These are phyloP conservation scores for Fusarium pilosicola DNA, from an alignment of 2,329 filamentous ascomycete genomes.

Conservation along the genomic window DNA sequence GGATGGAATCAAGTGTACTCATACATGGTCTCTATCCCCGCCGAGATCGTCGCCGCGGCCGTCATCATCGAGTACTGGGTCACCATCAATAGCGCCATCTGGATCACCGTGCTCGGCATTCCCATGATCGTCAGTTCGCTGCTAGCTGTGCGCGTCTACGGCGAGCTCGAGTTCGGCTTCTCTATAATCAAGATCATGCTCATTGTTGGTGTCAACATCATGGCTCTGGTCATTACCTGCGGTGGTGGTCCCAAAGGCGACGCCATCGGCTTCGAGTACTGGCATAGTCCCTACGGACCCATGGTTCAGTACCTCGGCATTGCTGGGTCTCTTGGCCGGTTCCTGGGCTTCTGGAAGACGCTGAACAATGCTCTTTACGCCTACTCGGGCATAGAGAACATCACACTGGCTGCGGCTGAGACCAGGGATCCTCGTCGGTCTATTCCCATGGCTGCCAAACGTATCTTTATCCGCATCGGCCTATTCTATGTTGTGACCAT, in stretches of 20 bases:
- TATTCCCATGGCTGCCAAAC: neutral
- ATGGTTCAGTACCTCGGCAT: constrained; percentile 4
- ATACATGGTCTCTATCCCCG: neutral
- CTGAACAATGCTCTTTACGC: constrained; percentile 4
- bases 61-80: constrained; percentile 9
- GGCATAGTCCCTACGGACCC: neutral
- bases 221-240: neutral
- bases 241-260: neutral
- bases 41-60: constrained; percentile 5
- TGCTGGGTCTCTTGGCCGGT: neutral
- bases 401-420: neutral
- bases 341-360: neutral
- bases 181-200: constrained; percentile 4
- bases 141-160: neutral
- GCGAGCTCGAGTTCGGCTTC: constrained; percentile 10
- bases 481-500: constrained; percentile 10
- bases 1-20: constrained; percentile 2
- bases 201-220: constrained; percentile 3
- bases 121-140: neutral
- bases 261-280: constrained; percentile 3
- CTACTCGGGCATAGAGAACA: constrained; percentile 2
- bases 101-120: neutral
- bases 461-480: neutral
- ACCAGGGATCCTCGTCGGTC: neutral
- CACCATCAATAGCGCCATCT: constrained; percentile 1